Evolutionary conservation across 2,329 filamentous ascomycete species (phyloP).

Genomic region (Hortaea werneckii): DNA sequence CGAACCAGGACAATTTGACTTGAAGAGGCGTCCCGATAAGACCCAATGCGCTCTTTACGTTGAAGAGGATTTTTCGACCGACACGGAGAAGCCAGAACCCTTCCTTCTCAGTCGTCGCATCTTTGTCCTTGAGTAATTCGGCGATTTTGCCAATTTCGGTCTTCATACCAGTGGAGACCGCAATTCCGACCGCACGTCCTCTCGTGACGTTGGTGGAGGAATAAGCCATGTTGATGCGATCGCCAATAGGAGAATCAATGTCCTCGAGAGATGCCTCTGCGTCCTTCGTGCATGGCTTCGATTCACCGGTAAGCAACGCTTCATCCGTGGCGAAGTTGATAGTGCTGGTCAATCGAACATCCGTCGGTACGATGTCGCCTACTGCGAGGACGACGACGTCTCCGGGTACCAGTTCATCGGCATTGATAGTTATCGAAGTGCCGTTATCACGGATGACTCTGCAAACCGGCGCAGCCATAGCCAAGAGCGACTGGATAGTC

Average conservation of each 20-base stretch:
- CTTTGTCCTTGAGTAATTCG: not conserved
- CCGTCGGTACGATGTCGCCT: slow-evolving; percentile 65
- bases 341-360: slow-evolving; percentile 58
- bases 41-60: not conserved
- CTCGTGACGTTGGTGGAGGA: not conserved
- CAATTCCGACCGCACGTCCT: slow-evolving; percentile 49
- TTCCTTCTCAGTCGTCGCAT: not conserved
- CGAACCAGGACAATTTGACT: slow-evolving; percentile 63
- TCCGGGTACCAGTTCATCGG: slow-evolving; percentile 56
- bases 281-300: slow-evolving; percentile 39
- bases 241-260: slow-evolving; percentile 57
- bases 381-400: slow-evolving; percentile 59
- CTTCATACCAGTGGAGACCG: slow-evolving; percentile 57
- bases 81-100: not conserved
- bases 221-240: slow-evolving; percentile 66
- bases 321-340: slow-evolving; percentile 62
- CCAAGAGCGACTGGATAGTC: slow-evolving; percentile 47
- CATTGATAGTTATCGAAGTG: slow-evolving; percentile 11
- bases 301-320: slow-evolving; percentile 62
- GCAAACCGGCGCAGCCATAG: slow-evolving; percentile 46
- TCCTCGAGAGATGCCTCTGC: slow-evolving; percentile 41
- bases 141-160: not conserved
- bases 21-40: slow-evolving; percentile 52
- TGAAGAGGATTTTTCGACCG: not conserved
- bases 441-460: slow-evolving; percentile 42